A percentile compares a stretch with the other conserved stretches of the same genome.
Conservation (phyloP, 805 yeast genomes). For the Teunomyces kruisii region DNA sequence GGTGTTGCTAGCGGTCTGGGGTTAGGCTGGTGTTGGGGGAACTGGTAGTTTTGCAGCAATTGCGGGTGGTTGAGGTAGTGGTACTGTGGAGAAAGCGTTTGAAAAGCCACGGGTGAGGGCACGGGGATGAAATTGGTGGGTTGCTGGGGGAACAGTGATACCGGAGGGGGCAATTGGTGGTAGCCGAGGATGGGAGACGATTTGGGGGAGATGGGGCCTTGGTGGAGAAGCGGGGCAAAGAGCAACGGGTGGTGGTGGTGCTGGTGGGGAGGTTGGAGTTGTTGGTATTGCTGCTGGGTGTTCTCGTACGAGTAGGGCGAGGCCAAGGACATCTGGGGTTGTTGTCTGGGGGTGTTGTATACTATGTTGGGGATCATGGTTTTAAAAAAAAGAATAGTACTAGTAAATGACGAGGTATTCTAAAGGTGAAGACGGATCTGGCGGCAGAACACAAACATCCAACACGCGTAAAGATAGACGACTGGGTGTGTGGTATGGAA, state of each 20-base stretch:
- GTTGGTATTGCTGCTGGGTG: not conserved
- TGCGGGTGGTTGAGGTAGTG: not conserved
- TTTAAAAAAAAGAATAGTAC: too few species aligned
- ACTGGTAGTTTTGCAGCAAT: conserved; percentile 1
- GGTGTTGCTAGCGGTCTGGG: not conserved
- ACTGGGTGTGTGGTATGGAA: too few species aligned
- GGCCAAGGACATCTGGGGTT: not conserved
- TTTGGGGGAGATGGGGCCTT: conserved; percentile 1
- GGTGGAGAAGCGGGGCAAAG: not conserved
- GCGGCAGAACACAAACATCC: too few species aligned
- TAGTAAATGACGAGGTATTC: too few species aligned
- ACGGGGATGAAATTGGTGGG: not conserved
- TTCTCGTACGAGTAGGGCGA: not conserved
- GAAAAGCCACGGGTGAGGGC: not conserved
- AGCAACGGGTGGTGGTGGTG: not conserved
- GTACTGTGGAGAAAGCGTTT: not conserved
- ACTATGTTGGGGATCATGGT: not conserved
- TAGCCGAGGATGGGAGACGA: not conserved
- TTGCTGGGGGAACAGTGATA: not conserved
- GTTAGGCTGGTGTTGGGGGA: not conserved
- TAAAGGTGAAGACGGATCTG: too few species aligned
- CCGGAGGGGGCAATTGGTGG: not conserved
- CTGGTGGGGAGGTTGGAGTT: not conserved
- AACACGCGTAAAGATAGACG: too few species aligned
- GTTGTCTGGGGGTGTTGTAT: conserved; percentile 1